phyloP scores from a whole-genome alignment of 169 alveolate species.

The Cyclospora cayetanensis region DNA sequence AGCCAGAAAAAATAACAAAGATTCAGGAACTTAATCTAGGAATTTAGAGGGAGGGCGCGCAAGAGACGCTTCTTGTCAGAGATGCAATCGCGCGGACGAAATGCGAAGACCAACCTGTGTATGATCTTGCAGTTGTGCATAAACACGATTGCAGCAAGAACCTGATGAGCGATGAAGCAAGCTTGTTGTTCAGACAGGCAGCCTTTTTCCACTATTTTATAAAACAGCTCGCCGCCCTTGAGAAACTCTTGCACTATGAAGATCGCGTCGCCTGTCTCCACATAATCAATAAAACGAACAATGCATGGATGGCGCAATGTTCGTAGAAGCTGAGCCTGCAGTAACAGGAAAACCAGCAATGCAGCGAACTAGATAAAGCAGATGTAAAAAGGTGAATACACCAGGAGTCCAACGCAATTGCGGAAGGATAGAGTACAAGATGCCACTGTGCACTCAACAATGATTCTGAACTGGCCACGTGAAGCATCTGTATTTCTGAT shows the following conservation, averaged over 20 bases:
- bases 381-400: no score
- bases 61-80: no score
- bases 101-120: constrained; percentile 49
- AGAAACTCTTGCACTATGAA: constrained; percentile 83
- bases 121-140: constrained; percentile 74
- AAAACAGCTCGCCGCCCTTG: constrained; percentile 88
- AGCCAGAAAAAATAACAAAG: no score
- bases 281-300: constrained; percentile 73
- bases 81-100: background rate
- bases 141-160: constrained; percentile 72
- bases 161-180: constrained; percentile 73
- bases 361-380: no score
- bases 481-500: no score
- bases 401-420: no score
- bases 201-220: constrained; percentile 78
- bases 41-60: no score
- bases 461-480: no score
- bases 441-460: no score
- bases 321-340: constrained; percentile 73
- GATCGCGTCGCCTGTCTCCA: constrained; percentile 75
- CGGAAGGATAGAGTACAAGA: no score
- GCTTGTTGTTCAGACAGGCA: constrained; percentile 76
- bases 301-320: constrained; percentile 75
- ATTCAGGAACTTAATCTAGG: no score
- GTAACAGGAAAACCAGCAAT: constrained; percentile 22